A percentile compares a stretch with the other conserved stretches of the same genome.
These are phyloP conservation scores for Aurifilum marmelostoma DNA, from an alignment of 2,329 filamentous ascomycete genomes.

Conservation along the genomic window DNA sequence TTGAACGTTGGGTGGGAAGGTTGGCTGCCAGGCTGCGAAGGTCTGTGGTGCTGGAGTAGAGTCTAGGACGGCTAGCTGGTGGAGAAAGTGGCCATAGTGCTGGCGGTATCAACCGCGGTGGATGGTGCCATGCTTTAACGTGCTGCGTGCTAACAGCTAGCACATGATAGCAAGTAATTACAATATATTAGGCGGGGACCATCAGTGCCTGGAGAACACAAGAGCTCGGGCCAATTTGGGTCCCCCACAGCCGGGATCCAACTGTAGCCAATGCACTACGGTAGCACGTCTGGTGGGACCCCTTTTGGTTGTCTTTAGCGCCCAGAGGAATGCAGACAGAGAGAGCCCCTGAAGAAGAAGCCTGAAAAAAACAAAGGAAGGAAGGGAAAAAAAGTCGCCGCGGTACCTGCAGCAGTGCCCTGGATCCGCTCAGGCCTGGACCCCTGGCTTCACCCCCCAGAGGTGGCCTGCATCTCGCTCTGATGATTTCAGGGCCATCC, in stretches of 20 bases:
- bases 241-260: neutral
- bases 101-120: neutral
- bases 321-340: neutral
- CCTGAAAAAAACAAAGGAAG: too few relatives aligned
- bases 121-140: neutral
- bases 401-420: neutral
- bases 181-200: neutral
- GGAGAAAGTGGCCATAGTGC: neutral
- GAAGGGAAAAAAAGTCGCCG: too few relatives aligned
- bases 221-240: neutral
- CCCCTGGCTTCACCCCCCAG: neutral
- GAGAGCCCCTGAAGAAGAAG: neutral
- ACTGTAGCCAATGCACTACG: neutral
- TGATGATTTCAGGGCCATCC: constrained; percentile 2
- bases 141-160: too few relatives aligned
- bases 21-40: neutral
- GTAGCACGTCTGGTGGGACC: neutral
- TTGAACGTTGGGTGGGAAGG: too few relatives aligned
- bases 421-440: neutral
- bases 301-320: neutral
- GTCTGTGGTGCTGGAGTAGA: neutral
- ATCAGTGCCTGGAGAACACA: neutral
- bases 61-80: neutral
- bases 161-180: neutral
- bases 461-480: constrained; percentile 11